A percentile compares a stretch with the other conserved stretches of the same genome.
Conservation (phyloP, 768 basidiomycete genomes). For the Chalciporus pseudorubinellus region DNA sequence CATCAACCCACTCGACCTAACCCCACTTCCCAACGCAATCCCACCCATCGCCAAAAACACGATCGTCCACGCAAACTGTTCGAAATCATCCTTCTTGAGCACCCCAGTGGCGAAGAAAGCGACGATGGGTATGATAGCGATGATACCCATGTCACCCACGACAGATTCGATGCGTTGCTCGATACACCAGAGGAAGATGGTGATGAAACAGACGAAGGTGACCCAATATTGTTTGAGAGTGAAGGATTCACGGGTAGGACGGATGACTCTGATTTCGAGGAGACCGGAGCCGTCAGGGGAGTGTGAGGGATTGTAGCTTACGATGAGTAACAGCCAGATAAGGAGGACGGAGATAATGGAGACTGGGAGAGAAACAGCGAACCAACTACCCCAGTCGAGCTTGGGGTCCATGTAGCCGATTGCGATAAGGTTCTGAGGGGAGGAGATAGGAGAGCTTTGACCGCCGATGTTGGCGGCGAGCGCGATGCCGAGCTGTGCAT, state of each 20-base stretch:
- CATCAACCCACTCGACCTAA: slow-evolving; percentile 84
- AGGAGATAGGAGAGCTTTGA: slow-evolving; percentile 95
- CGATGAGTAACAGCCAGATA: slow-evolving; percentile 88
- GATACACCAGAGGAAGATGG: slow-evolving; percentile 88
- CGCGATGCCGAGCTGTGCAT: slow-evolving; percentile 82
- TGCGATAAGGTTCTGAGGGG: slow-evolving; percentile 96
- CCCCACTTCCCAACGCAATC: slow-evolving; percentile 92
- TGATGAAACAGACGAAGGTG: slow-evolving; percentile 72
- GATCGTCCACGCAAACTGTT: slow-evolving; percentile 91
- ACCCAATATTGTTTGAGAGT: slow-evolving; percentile 90
- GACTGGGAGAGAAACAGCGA: slow-evolving; percentile 90
- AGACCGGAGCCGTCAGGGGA: slow-evolving; percentile 72
- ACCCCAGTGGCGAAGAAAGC: slow-evolving; percentile 94
- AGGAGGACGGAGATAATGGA: slow-evolving; percentile 80
- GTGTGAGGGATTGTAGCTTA: slow-evolving; percentile 73
- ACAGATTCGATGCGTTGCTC: slow-evolving; percentile 71
- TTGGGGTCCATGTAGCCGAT: slow-evolving; percentile 81
- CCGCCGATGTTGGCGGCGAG: slow-evolving; percentile 98
- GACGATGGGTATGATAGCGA: slow-evolving; percentile 89
- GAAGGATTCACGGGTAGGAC: slow-evolving; percentile 80
- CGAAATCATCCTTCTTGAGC: slow-evolving; percentile 96
- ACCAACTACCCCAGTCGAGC: slow-evolving; percentile 91
- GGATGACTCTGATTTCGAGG: slow-evolving; percentile 80
- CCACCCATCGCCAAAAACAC: slow-evolving; percentile 98
- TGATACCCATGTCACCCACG: slow-evolving; percentile 96